A percentile compares a stretch with the other conserved stretches of the same genome.
Evolutionary conservation across 768 basidiomycete genomes (phyloP).

Genomic region (Russula vinacea): DNA sequence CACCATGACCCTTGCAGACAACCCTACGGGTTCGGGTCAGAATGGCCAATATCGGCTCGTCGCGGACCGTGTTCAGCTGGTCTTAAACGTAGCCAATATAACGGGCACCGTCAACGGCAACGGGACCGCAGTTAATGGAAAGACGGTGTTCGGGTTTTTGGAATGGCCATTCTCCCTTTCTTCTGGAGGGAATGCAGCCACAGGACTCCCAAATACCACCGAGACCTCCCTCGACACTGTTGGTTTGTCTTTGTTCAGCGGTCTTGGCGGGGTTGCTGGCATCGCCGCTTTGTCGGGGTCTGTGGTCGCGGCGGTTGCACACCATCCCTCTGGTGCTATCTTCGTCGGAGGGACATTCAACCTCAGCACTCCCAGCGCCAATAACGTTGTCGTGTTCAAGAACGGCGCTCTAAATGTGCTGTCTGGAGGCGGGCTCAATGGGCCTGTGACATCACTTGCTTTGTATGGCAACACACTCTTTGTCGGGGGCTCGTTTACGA

Average conservation of each 20-base stretch:
- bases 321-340: constrained; percentile 61
- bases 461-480: constrained; percentile 63
- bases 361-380: constrained; percentile 50
- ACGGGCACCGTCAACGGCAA: constrained; percentile 37
- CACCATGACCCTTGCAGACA: constrained; percentile 65
- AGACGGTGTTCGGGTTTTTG: constrained; percentile 75
- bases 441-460: constrained; percentile 66
- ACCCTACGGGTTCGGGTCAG: constrained; percentile 59
- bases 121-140: constrained; percentile 37
- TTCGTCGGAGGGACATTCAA: constrained; percentile 79
- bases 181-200: constrained; percentile 54
- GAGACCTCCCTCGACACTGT: constrained; percentile 64
- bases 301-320: constrained; percentile 53
- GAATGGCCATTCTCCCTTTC: constrained; percentile 70
- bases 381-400: constrained; percentile 73
- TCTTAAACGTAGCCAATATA: constrained; percentile 59
- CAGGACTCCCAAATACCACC: constrained; percentile 60
- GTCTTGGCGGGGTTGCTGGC: constrained; percentile 48
- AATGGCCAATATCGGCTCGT: constrained; percentile 75
- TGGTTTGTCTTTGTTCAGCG: constrained; percentile 59
- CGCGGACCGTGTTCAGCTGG: constrained; percentile 80
- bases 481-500: constrained; percentile 85
- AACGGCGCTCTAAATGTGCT: constrained; percentile 53
- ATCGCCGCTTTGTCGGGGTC: constrained; percentile 40
- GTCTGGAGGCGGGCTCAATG: constrained; percentile 72